Evolutionary conservation across 306 rosid genomes (phyloP).

Genomic region (Quercus berberidifolia): DNA sequence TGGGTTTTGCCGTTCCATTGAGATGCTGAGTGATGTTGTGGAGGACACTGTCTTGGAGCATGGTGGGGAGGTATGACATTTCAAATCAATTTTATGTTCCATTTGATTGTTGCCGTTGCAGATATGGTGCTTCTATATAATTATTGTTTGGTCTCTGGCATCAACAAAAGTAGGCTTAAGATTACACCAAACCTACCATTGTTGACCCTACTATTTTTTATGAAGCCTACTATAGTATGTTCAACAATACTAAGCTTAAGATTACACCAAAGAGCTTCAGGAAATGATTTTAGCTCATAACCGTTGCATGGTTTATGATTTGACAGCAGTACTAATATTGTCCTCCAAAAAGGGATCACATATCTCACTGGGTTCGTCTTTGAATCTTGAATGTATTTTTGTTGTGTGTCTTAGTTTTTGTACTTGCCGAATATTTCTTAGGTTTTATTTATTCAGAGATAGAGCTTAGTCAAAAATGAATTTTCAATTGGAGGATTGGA

Average conservation of each 20-base stretch:
- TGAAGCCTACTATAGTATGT: no score
- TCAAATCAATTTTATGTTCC: not conserved
- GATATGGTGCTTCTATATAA: not conserved
- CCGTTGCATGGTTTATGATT: not conserved
- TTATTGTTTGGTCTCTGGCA: not conserved
- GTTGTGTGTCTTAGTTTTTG: not conserved
- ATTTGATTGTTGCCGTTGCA: not conserved
- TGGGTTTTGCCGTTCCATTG: conserved; percentile 94
- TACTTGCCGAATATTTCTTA: not conserved
- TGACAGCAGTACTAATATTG: not conserved
- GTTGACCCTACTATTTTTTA: no score
- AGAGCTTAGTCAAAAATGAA: not conserved
- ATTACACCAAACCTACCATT: not conserved
- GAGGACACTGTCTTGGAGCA: conserved; percentile 92
- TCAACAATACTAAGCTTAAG: not conserved
- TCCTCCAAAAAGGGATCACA: no score
- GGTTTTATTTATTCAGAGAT: not conserved
- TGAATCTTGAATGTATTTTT: not conserved
- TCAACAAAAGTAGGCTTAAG: not conserved
- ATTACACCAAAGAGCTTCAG: not conserved
- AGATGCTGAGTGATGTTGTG: conserved; percentile 96
- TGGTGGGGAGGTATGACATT: conserved; percentile 84
- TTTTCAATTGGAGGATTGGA: not conserved
- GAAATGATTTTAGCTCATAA: not conserved
- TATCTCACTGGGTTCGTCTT: not conserved